A percentile compares a stretch with the other conserved stretches of the same genome.
These are phyloP conservation scores for Phyllosticta paracitricarpa DNA, from an alignment of 2,329 filamentous ascomycete genomes.

Conservation along the genomic window DNA sequence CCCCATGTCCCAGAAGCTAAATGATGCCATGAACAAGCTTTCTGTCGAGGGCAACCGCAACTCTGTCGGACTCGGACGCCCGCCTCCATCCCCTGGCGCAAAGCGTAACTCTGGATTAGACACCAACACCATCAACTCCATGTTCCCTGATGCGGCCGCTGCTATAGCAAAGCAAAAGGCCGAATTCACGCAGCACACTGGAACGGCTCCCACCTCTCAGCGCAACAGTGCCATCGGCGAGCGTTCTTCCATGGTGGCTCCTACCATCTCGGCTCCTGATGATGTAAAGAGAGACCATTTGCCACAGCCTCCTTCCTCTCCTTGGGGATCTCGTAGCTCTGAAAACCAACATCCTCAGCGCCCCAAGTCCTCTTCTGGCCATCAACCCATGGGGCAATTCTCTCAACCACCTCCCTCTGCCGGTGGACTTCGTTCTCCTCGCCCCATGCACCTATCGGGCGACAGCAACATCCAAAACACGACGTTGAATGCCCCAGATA, in stretches of 20 bases:
- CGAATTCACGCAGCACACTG: constrained; percentile 92
- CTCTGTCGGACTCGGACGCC: constrained; percentile 63
- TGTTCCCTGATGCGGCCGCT: constrained; percentile 97
- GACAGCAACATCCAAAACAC: constrained; percentile 72
- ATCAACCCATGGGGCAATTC: constrained; percentile 82
- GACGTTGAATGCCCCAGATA: constrained; percentile 64
- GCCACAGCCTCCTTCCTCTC: constrained; percentile 61
- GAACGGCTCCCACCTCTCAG: constrained; percentile 80
- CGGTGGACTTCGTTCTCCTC: constrained; percentile 64
- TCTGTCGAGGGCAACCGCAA: constrained; percentile 80
- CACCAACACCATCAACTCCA: constrained; percentile 86
- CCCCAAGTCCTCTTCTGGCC: constrained; percentile 67
- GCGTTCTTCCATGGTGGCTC: constrained; percentile 62
- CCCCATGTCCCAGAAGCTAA: constrained; percentile 92
- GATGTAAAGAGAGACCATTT: constrained; percentile 54
- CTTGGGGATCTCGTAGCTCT: constrained; percentile 56
- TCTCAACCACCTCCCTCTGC: constrained; percentile 64
- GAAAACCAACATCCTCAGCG: constrained; percentile 49
- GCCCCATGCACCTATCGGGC: constrained; percentile 55
- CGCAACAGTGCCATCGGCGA: constrained; percentile 79
- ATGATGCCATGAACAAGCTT: constrained; percentile 92
- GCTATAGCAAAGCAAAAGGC: constrained; percentile 98
- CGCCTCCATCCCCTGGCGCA: constrained; percentile 63
- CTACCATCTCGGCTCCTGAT: constrained; percentile 62
- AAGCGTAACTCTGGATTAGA: constrained; percentile 96